phyloP scores from a whole-genome alignment of 805 yeast genomes.

The Pichia cephalocereana region DNA sequence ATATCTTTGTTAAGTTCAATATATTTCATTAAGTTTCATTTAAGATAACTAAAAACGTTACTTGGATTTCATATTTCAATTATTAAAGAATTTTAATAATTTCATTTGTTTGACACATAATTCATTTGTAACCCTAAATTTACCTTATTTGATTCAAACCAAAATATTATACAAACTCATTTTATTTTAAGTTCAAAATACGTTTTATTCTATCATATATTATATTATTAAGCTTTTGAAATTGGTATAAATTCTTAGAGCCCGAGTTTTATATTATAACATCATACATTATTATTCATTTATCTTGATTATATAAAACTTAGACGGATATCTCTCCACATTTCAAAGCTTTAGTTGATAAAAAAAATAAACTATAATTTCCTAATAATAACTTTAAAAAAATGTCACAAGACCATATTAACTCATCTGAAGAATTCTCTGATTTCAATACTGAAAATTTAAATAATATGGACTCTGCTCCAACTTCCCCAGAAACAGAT shows the following conservation, averaged over 20 bases:
- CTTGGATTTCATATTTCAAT: neutral
- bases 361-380: neutral
- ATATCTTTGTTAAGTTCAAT: neutral
- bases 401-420: constrained; percentile 8
- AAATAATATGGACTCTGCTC: constrained; percentile 11
- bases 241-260: constrained; percentile 17
- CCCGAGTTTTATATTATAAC: constrained; percentile 14
- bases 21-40: neutral
- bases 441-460: constrained; percentile 11
- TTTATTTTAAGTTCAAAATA: neutral
- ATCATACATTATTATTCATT: neutral
- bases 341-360: constrained; percentile 14
- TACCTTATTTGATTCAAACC: neutral
- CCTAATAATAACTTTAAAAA: neutral
- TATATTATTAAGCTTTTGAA: constrained; percentile 9
- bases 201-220: constrained; percentile 4
- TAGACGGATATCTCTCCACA: constrained; percentile 29
- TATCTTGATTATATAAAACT: constrained; percentile 11
- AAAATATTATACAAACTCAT: neutral
- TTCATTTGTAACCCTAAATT: neutral
- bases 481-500: constrained; percentile 24
- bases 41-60: neutral
- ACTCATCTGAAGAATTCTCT: constrained; percentile 13
- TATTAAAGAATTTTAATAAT: no score
- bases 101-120: neutral